Conservation (phyloP, 768 basidiomycete genomes). For the Cystofilobasidium capitatum region DNA sequence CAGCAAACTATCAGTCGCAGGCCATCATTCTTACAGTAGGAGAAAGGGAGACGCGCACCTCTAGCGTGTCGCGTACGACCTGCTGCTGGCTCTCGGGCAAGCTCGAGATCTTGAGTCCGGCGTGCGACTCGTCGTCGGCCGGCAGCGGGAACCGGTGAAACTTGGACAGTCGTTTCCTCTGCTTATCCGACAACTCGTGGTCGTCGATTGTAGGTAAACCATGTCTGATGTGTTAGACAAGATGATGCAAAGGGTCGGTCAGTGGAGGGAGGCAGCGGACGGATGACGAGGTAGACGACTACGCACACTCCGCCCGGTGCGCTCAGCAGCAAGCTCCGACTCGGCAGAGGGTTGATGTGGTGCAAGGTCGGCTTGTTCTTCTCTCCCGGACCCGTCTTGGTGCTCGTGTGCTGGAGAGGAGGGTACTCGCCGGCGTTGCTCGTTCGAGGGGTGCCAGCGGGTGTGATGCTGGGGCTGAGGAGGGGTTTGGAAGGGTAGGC, state of each 20-base stretch:
- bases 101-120: not conserved
- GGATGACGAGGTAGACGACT: no score
- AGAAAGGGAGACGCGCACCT: no score
- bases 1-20: no score
- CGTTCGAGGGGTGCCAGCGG: not conserved
- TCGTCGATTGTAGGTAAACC: not conserved
- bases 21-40: no score
- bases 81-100: not conserved
- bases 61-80: not conserved
- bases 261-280: no score
- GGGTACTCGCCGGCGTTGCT: not conserved
- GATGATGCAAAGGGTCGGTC: no score
- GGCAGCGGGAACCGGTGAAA: slow-evolving; percentile 2
- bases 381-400: not conserved
- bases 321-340: not conserved
- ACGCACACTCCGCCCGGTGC: not conserved
- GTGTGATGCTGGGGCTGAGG: no score
- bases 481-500: not conserved
- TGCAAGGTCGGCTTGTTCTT: not conserved
- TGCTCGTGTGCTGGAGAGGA: not conserved
- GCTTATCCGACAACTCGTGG: not conserved
- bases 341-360: not conserved
- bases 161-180: not conserved
- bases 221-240: not conserved
- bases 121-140: slow-evolving; percentile 5